A percentile compares a stretch with the other conserved stretches of the same genome.
Conservation (phyloP, 371 early-diverging fungal species). For the Mortierella sp. region DNA sequence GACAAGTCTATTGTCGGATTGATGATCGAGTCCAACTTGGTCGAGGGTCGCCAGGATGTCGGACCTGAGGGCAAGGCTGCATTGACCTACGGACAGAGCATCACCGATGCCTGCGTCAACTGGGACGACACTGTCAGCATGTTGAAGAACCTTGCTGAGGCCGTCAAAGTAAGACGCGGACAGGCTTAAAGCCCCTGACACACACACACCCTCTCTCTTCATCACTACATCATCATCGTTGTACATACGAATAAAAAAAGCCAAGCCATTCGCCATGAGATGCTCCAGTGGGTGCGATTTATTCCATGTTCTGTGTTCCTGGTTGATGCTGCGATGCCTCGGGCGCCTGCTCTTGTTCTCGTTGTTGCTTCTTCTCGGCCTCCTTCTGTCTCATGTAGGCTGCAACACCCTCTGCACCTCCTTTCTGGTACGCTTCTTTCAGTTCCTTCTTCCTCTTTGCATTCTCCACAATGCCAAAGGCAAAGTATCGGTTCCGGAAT, state of each 20-base stretch:
- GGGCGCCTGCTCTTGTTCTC: conserved; percentile 1
- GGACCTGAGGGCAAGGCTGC: conserved; percentile 68
- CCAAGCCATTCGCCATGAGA: too few species aligned
- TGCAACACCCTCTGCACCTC: conserved; percentile 36
- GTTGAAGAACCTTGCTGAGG: conserved; percentile 70
- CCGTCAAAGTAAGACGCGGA: conserved; percentile 74
- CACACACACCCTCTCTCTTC: not conserved
- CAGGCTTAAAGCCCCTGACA: not conserved
- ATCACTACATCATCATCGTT: conserved; percentile 1
- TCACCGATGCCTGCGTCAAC: conserved; percentile 85
- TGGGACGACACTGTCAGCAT: conserved; percentile 81
- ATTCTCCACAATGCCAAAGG: conserved; percentile 35
- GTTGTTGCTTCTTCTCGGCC: conserved; percentile 29
- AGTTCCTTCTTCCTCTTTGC: conserved; percentile 49
- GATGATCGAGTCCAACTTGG: conserved; percentile 87
- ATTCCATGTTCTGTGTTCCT: not conserved
- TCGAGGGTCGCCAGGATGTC: conserved; percentile 81
- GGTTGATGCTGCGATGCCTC: not conserved
- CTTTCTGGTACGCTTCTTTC: conserved; percentile 42
- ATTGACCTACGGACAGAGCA: conserved; percentile 75
- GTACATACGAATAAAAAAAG: too few species aligned
- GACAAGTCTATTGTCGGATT: conserved; percentile 73
- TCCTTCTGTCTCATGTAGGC: conserved; percentile 34
- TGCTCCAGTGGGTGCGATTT: not conserved
- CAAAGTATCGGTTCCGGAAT: conserved; percentile 51